These are phyloP conservation scores for Cutaneotrichosporon sp. DNA, from an alignment of 1,284 basidiomycete species.

Conservation along the genomic window DNA sequence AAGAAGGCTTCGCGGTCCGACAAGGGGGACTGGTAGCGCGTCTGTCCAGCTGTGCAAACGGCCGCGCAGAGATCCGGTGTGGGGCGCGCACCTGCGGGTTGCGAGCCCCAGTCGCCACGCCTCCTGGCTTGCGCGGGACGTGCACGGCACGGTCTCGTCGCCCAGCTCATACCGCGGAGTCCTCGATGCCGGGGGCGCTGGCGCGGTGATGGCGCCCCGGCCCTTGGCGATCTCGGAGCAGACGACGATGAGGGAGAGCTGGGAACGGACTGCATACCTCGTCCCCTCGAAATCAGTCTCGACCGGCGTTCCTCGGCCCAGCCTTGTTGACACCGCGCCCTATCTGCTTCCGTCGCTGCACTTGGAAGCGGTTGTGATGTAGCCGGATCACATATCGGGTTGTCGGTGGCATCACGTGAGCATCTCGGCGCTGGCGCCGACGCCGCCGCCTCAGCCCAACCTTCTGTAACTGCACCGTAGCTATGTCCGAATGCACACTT, in stretches of 20 bases:
- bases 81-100: no score
- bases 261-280: no score
- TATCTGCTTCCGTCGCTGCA: neutral
- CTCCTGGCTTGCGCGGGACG: no score
- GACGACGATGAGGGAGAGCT: no score
- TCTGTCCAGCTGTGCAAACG: neutral
- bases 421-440: neutral
- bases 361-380: neutral
- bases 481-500: neutral
- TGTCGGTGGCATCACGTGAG: neutral
- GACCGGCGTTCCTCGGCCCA: neutral
- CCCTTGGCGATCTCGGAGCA: no score
- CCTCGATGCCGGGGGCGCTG: no score
- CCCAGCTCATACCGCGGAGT: no score
- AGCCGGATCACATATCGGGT: neutral
- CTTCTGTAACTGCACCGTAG: neutral
- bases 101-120: no score
- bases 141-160: no score
- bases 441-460: neutral
- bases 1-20: slow-evolving; percentile 29
- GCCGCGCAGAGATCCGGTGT: no score
- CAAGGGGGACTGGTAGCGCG: neutral
- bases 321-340: neutral
- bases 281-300: neutral
- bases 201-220: no score